Conservation (phyloP, 2,329 filamentous ascomycete genomes). For the Alternaria metachromatica region DNA sequence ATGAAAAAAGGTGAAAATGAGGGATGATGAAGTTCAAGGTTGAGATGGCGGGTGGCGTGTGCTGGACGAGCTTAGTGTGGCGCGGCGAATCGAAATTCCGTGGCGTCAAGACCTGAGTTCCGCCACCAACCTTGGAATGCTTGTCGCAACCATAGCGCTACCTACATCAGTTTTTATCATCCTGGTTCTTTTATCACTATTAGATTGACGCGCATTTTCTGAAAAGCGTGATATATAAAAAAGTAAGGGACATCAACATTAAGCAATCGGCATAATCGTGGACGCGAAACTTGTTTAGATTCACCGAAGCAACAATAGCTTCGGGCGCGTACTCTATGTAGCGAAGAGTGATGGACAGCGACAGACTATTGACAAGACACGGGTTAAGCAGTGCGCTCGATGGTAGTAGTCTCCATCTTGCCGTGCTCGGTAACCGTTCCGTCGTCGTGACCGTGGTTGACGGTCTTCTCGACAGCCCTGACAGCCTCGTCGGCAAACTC, state of each 20-base stretch:
- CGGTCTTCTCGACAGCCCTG: slow-evolving; percentile 44
- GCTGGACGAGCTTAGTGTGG: not conserved
- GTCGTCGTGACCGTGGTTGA: slow-evolving; percentile 30
- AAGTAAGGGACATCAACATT: not conserved
- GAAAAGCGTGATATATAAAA: not conserved
- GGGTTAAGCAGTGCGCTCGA: slow-evolving; percentile 26
- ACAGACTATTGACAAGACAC: not conserved
- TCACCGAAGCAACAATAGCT: not conserved
- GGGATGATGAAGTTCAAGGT: not conserved
- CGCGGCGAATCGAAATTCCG: not conserved
- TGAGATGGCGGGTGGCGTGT: not conserved
- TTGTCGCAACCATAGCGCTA: not conserved
- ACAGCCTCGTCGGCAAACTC: slow-evolving; percentile 41
- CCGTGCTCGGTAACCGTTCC: not conserved
- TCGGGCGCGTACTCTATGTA: not conserved
- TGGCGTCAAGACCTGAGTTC: not conserved
- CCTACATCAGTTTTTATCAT: not conserved
- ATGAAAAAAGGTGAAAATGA: not conserved
- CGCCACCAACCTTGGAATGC: not conserved
- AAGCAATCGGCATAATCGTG: not conserved
- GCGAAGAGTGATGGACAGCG: not conserved
- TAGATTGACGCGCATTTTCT: not conserved
- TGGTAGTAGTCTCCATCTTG: not conserved
- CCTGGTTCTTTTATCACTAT: not conserved
- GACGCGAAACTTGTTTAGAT: not conserved